phyloP scores from a whole-genome alignment of 805 yeast species.

The Saccharomycopsis amapae region DNA sequence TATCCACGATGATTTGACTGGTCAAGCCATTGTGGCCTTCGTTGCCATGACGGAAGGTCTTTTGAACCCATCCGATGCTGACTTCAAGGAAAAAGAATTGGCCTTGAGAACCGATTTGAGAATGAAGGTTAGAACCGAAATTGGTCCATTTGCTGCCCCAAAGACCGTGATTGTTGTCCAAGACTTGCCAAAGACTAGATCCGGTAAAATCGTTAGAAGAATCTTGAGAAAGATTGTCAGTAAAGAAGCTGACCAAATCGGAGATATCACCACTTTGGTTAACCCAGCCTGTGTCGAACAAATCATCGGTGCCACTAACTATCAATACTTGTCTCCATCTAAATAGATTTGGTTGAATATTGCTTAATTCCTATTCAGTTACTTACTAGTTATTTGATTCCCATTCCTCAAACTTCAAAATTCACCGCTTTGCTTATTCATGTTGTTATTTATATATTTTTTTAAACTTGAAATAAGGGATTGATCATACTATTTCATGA shows the following conservation, averaged over 20 bases:
- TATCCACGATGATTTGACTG: constrained; percentile 88
- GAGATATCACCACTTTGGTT: constrained; percentile 84
- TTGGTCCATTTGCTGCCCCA: constrained; percentile 90
- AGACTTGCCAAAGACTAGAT: constrained; percentile 96
- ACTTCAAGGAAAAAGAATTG: constrained; percentile 26
- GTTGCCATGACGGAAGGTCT: constrained; percentile 66
- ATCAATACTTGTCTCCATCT: constrained; percentile 28
- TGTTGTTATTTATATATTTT: too few relatives aligned
- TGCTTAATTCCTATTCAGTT: too few relatives aligned
- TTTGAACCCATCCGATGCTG: constrained; percentile 28
- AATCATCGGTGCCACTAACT: constrained; percentile 60
- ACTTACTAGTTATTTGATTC: too few relatives aligned
- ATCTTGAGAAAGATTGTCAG: constrained; percentile 87
- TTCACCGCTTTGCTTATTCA: too few relatives aligned
- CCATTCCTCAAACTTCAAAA: too few relatives aligned
- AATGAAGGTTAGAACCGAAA: constrained; percentile 83
- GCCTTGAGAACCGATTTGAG: constrained; percentile 63
- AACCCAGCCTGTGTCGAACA: constrained; percentile 80
- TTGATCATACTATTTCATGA: not conserved
- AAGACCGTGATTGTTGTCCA: constrained; percentile 69
- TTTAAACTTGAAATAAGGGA: not conserved
- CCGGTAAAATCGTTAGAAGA: constrained; percentile 98
- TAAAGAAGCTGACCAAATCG: constrained; percentile 87
- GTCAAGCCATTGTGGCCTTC: constrained; percentile 95
- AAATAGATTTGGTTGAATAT: too few relatives aligned